These are phyloP conservation scores for Leucogyrophana mollusca DNA, from an alignment of 768 basidiomycete species.

Conservation along the genomic window DNA sequence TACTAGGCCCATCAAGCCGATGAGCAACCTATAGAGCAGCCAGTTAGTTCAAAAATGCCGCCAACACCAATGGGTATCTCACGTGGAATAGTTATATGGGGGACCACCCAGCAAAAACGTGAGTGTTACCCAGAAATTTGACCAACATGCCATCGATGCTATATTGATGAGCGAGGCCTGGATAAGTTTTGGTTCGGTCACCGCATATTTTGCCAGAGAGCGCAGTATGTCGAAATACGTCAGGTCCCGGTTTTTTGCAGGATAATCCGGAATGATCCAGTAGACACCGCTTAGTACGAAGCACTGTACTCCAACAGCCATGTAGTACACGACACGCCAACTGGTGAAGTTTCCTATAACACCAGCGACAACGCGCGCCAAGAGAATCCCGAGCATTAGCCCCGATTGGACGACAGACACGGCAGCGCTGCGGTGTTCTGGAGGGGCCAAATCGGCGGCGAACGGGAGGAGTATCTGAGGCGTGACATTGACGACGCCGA, in stretches of 20 bases:
- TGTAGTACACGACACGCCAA: slow-evolving; percentile 42
- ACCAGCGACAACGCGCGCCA: slow-evolving; percentile 33
- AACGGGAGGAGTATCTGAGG: slow-evolving; percentile 41
- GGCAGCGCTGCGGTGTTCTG: slow-evolving; percentile 16
- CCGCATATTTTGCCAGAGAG: slow-evolving; percentile 38
- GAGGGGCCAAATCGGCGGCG: slow-evolving; percentile 42
- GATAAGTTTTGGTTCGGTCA: slow-evolving; percentile 41
- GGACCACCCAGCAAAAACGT: slow-evolving; percentile 44
- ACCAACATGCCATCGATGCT: slow-evolving; percentile 28
- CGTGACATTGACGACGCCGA: slow-evolving; percentile 39
- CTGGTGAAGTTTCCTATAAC: slow-evolving; percentile 39
- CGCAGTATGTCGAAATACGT: slow-evolving; percentile 33
- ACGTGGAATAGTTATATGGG: slow-evolving; percentile 39
- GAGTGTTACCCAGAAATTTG: slow-evolving; percentile 39
- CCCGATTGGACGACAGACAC: slow-evolving; percentile 33
- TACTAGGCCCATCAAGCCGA: slow-evolving; percentile 48
- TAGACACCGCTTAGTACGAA: slow-evolving; percentile 29
- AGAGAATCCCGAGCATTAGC: slow-evolving; percentile 25
- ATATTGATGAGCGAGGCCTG: slow-evolving; percentile 29
- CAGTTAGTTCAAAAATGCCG: neutral
- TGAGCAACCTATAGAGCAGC: slow-evolving; percentile 28
- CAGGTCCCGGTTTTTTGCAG: slow-evolving; percentile 36
- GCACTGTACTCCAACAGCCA: slow-evolving; percentile 36
- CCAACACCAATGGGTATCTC: slow-evolving; percentile 3
- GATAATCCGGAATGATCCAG: slow-evolving; percentile 38